Base-by-base conservation (phyloP, 768 basidiomycete genomes). In the Panellus pusillus region DNA sequence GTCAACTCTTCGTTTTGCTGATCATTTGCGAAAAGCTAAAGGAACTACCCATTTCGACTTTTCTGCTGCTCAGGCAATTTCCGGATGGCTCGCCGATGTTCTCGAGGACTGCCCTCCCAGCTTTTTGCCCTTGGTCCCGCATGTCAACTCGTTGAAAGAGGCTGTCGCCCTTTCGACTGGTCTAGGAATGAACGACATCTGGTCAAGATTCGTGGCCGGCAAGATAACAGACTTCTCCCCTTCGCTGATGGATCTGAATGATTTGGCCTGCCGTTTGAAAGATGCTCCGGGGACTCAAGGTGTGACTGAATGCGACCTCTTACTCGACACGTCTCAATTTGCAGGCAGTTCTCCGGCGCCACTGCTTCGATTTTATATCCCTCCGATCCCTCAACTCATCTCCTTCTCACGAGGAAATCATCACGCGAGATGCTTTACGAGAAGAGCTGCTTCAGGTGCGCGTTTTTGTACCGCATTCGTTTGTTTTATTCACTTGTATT, bases 141-240 rank as follows among this genome's bases (percentile, higher is more conserved):
- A 67, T 24, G 71, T 72, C 6, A 52, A 70, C 29, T 61, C 63
- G 6, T 71, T 95, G 3, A 72, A 76, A 35, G 68, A 75, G 5
- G 63, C 73, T 3, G 73, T 89, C 14, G 80, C 79, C 3, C 77
- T 84, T 14, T 81, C 83, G 7, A 79, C 82, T n/a, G 94, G 95
- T 4, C 74, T 82, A 20, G 89, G 87, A 19, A 72, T 94, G 66
- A 70, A 79, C 17, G 75, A 84, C 18, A 80, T 96, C 32, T 96
- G 93, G 93, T 72, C 76, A 12, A 67, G 65, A 6, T 67, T 85
- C 50, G 76, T 69, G 27, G 40, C 67, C 19, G 67, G 68, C 14
- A 57, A 64, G 31, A 48, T 59, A 15, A 45, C 65, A 8, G n/a
- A 52, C 14, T 44, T 60, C 12, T 24, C 53, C 4, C 17, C 52